Evolutionary conservation across 208 protist species (phyloP), one percentile per base, ranked within the genome.

Genomic region (Vickermania ingenoplastis): DNA sequence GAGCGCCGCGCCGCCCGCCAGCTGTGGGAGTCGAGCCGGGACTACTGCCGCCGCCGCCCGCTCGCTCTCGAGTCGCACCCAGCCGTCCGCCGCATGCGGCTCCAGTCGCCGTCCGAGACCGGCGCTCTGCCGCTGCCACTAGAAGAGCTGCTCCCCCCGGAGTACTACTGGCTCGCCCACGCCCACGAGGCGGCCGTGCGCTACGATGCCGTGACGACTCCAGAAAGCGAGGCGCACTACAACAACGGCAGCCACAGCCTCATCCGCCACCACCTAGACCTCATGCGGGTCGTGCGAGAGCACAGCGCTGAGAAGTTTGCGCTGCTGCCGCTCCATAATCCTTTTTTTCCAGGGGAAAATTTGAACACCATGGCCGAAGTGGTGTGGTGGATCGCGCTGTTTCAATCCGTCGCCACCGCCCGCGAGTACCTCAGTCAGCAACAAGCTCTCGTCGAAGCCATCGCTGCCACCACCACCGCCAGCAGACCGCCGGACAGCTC

Each of bases 331-430:
- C 74, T 94, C 54, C 57, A 75, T 31, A 94, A 92, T 62, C 88
- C 88, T 4, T 94, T 87, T 61, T 94, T 83, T 48, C 56, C 68
- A n/a, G 88, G 84, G 28, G 84, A 94, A 61, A 84, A 94, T 57
- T 59, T 92, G 54, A 94, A 94, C 67, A 89, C 83, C 24, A 86
- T 90, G 36, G 63, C 69, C 27, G 75, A 61, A 29, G 88, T 74
- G 50, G 45, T 59, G 55, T 75, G 65, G 65, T 57, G 84, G 27
- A 89, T 79, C 52, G 63, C 65, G 62, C 69, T 73, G 31, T 77
- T 63, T 45, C 36, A 45, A 45, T 45, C 36, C 36, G 11, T 17
- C n/a, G n/a, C n/a, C n/a, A n/a, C n/a, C n/a, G n/a, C n/a, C n/a
- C n/a, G n/a, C n/a, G n/a, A n/a, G n/a, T n/a, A n/a, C n/a, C n/a